phyloP scores from a whole-genome alignment of 306 rosid species.

The Ceratonia siliqua region DNA sequence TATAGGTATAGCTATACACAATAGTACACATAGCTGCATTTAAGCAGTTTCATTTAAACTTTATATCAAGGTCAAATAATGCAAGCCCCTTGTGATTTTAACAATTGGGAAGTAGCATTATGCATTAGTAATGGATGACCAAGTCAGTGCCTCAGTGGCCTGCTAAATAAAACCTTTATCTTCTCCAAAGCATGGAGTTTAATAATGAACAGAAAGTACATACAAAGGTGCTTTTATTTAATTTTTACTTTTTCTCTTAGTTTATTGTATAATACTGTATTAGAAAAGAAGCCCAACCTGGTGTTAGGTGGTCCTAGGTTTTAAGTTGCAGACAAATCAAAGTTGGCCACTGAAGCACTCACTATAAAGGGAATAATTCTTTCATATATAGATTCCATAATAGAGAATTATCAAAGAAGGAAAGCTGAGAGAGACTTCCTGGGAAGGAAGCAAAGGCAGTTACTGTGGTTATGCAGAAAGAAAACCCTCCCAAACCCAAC shows the following conservation, averaged over 20 bases:
- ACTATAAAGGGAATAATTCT: not conserved
- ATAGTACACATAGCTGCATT: not conserved
- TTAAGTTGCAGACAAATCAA: constrained; percentile 43
- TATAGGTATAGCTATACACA: not conserved
- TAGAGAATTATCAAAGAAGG: not conserved
- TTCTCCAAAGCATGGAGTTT: constrained; percentile 8
- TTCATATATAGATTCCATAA: not conserved
- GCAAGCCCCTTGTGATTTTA: not conserved
- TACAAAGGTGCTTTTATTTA: not conserved
- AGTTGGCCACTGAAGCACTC: constrained; percentile 43
- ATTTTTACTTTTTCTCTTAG: not conserved
- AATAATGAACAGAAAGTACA: constrained; percentile 16
- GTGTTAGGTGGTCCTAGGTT: constrained; percentile 31
- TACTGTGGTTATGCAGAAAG: not conserved
- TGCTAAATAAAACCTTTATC: constrained; percentile 26
- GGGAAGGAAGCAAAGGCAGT: not conserved
- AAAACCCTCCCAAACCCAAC: not conserved
- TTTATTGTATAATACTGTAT: constrained; percentile 23
- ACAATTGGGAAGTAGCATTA: not conserved
- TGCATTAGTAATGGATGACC: constrained; percentile 27
- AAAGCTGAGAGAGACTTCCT: not conserved
- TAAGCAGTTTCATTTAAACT: not conserved
- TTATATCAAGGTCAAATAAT: not conserved
- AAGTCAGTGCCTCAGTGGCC: not conserved
- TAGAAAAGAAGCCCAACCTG: constrained; percentile 15